Evolutionary conservation across 2,329 filamentous ascomycete species (phyloP), one percentile per base, ranked within the genome.

Genomic region (Fusarium pilosicola): DNA sequence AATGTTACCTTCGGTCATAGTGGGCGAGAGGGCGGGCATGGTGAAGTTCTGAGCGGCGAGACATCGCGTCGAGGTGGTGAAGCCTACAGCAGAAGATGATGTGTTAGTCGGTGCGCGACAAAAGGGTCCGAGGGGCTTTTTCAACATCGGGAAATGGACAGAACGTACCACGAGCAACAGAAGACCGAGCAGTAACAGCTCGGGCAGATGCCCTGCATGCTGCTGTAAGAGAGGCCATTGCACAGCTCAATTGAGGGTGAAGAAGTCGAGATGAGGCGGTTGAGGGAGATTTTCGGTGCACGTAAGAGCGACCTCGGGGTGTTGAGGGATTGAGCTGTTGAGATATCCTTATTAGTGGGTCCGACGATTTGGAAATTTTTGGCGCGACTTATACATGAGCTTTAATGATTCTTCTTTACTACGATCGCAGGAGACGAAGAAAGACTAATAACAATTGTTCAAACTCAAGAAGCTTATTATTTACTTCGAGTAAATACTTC

Each of bases 1-100:
- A 79, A 97, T 97, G 83, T 94, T 96, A 70, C 94, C 94, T 84
- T 97, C 94, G 71, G 94, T 97, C 94, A 97, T 97, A 65, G 94
- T 97, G 63, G 94, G 94, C 71, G 94, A 97, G 73, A 97, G 88
- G 45, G 94, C 94, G 32, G 94, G 94, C 95, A 97, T 97, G 62
- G 91, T 93, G 84, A 97, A 95, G 84, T 95, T 96, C 74, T 95
- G 92, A 30, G 94, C 94, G 56, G 92, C 94, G 77, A 92, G 87
- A 77, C 86, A 87, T 76, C 87, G 84, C 65, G 90, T 84, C 62
- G 89, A 90, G 46, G 91, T 89, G 75, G 88, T 87, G 81, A 93
- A 90, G 77, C 88, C 93, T 94, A 78, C 51, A 74, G 32, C 30
- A 39, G 30, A 63, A 52, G 70, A 64, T 46, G 45, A 28, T 62